Conservation (phyloP, 768 basidiomycete genomes). For the Porphyrellus cyaneotinctus region DNA sequence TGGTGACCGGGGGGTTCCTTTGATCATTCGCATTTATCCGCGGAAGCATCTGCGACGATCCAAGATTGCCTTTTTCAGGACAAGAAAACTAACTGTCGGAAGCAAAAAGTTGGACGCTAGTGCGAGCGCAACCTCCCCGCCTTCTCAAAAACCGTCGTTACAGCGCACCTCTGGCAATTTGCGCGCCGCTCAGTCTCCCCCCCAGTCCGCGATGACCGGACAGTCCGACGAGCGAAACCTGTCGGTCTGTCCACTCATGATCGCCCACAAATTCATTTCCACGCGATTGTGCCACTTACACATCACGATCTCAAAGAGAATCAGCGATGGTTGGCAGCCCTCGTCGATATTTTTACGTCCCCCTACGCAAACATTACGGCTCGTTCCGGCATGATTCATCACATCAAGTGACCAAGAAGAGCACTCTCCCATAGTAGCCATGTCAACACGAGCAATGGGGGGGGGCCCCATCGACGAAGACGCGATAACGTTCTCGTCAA, state of each 20-base stretch:
- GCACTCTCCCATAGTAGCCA: slow-evolving; percentile 16
- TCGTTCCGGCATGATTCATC: not conserved
- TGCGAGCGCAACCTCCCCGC: not conserved
- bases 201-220: slow-evolving; percentile 17
- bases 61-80: slow-evolving; percentile 27
- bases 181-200: slow-evolving; percentile 17
- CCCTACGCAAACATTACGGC: not conserved
- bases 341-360: not conserved
- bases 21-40: slow-evolving; percentile 15
- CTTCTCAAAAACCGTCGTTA: slow-evolving; percentile 15
- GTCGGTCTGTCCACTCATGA: slow-evolving; percentile 12
- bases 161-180: slow-evolving; percentile 12
- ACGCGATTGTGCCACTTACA: slow-evolving; percentile 1
- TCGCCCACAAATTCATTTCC: slow-evolving; percentile 20
- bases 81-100: slow-evolving; percentile 4
- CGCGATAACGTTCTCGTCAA: not conserved
- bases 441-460: slow-evolving; percentile 11
- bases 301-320: not conserved
- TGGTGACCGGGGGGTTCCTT: slow-evolving; percentile 24
- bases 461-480: slow-evolving; percentile 6
- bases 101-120: not conserved
- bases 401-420: not conserved
- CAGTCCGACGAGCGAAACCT: not conserved
- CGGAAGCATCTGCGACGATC: slow-evolving; percentile 31
- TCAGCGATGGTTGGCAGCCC: not conserved